Evolutionary conservation across 139 green algal genomes (phyloP).

Genomic region (Penium margaritaceum): DNA sequence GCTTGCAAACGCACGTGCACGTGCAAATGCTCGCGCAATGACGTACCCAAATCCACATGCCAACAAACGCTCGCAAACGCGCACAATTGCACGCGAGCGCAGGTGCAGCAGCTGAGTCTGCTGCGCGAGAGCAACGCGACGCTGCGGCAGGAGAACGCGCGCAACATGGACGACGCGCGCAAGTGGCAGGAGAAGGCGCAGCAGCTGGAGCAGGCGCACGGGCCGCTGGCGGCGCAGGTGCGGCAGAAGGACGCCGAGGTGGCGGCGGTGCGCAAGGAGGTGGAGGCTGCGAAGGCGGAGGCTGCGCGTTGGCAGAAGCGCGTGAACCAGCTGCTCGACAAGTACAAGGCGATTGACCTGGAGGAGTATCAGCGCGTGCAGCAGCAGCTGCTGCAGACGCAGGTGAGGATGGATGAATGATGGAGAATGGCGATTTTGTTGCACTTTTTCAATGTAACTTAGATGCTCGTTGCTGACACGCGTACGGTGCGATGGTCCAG

Average conservation of each 20-base stretch:
- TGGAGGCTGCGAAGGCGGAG: slow-evolving; percentile 13
- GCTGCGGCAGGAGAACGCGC: slow-evolving; percentile 46
- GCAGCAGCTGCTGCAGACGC: neutral
- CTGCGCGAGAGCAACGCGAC: slow-evolving; percentile 50
- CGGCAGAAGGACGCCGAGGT: slow-evolving; percentile 13
- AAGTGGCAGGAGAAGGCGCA: slow-evolving; percentile 32
- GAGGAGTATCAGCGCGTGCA: slow-evolving; percentile 42
- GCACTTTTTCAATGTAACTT: no score
- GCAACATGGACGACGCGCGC: slow-evolving; percentile 20
- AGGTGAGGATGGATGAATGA: neutral
- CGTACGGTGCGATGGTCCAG: no score
- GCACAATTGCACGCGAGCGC: no score
- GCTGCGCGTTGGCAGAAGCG: slow-evolving; percentile 24
- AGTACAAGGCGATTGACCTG: slow-evolving; percentile 45
- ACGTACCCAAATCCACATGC: no score
- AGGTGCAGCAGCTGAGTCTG: slow-evolving; percentile 49
- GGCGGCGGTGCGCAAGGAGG: slow-evolving; percentile 6
- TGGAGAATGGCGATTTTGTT: no score
- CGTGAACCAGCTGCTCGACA: slow-evolving; percentile 43
- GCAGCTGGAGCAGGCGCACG: neutral
- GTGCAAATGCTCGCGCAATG: no score
- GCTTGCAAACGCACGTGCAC: no score
- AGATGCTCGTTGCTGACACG: no score
- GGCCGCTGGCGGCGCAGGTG: slow-evolving; percentile 21
- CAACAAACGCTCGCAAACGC: no score